Evolutionary conservation across 495 filamentous ascomycete genomes (phyloP), one percentile per base, ranked within the genome.

Genomic region (Penicillium nucicola): DNA sequence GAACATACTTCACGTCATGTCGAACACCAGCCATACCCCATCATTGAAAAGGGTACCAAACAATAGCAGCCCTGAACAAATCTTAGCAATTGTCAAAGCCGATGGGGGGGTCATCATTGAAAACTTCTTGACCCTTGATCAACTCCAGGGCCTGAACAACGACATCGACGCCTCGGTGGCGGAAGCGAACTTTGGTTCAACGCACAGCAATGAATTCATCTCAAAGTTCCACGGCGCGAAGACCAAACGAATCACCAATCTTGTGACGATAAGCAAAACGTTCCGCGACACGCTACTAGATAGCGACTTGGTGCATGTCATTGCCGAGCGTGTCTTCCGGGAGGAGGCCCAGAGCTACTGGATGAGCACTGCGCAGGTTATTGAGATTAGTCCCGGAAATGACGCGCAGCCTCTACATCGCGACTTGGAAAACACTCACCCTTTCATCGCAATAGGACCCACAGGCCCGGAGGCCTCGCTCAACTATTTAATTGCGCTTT

Each of bases 401-500:
- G 39, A 38, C n/a, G 51, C 45, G 7, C 56, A 58, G 33, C 7
- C 14, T 7, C 52, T 58, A 10, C 56, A 58, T 33, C 51, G 56
- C 12, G 56, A 58, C 18, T 42, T 48, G 30, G 37, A n/a, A 7
- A 30, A 52, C 46, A 46, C 14, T 31, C 48, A 28, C 22, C 43
- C 40, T 19, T 58, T 45, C 39, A 50, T 14, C 20, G 5, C 17
- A 5, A 13, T 50, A 12, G 56, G 56, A 23, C 11, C 30, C 9
- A 33, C 45, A 13, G 41, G 31, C 13, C 51, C 51, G 10, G 56
- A 58, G 39, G 38, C 38, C 7, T 31, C 14, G 9, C 13, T 58
- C 50, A 58, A 61, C 48, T 63, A 57, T 52, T 50, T 70, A 32
- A 43, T 62, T 23, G 64, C 62, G 14, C 58, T 63, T 18, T 64